A percentile compares a stretch with the other conserved stretches of the same genome.
Conservation (phyloP, 805 yeast genomes). For the Brettanomyces custersianus region DNA sequence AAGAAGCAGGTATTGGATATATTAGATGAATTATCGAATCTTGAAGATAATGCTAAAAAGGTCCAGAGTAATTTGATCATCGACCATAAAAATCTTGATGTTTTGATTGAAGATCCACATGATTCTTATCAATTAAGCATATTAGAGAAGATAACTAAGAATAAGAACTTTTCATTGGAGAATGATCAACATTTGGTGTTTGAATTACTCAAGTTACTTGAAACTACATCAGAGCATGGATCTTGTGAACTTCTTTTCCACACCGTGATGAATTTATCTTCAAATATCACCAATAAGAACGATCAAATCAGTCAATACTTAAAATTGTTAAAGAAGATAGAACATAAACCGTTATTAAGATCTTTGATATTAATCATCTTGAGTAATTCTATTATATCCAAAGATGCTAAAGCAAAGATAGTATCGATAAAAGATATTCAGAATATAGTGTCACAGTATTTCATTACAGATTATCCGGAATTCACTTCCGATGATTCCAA, state of each 20-base stretch:
- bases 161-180: slow-evolving; percentile 5
- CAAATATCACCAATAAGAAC: slow-evolving; percentile 7
- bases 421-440: slow-evolving; percentile 1
- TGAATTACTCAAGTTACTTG: slow-evolving; percentile 3
- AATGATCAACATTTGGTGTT: slow-evolving; percentile 6
- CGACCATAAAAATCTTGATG: no score
- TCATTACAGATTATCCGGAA: slow-evolving; percentile 2
- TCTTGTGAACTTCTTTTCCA: slow-evolving; percentile 5
- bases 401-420: slow-evolving; percentile 4
- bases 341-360: neutral
- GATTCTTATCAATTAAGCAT: no score
- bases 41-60: neutral
- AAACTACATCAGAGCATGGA: neutral
- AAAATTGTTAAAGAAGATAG: neutral
- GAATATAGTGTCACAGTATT: neutral
- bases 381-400: slow-evolving; percentile 12
- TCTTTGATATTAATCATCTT: slow-evolving; percentile 10
- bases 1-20: neutral
- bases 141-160: slow-evolving; percentile 5
- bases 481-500: neutral
- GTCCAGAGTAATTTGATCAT: neutral
- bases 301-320: slow-evolving; percentile 9
- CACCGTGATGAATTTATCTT: slow-evolving; percentile 11
- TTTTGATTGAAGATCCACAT: no score
- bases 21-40: slow-evolving; percentile 1